phyloP scores from a whole-genome alignment of 331 rosid genomes.

The Erythrophleum ivorense region DNA sequence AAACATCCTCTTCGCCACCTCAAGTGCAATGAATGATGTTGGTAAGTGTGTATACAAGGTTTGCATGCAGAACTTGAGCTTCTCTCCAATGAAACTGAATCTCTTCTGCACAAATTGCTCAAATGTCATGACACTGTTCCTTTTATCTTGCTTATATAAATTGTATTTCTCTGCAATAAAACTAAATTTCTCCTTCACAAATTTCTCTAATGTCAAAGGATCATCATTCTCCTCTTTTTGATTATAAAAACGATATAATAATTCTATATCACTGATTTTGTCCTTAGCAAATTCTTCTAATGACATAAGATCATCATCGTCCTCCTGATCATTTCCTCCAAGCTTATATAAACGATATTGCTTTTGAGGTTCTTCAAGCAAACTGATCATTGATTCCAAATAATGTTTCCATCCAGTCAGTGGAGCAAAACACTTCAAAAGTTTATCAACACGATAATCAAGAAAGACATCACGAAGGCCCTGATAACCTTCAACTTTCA shows the following conservation, averaged over 20 bases:
- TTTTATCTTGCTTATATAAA: neutral
- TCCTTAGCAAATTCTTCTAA: constrained; percentile 33
- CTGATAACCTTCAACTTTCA: constrained; percentile 37
- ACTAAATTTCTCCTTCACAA: constrained; percentile 1
- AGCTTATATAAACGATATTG: constrained; percentile 27
- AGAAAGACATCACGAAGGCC: constrained; percentile 45
- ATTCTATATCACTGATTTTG: neutral
- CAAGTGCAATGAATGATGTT: constrained; percentile 38
- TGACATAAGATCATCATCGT: neutral
- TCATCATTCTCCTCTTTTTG: neutral
- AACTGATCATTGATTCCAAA: constrained; percentile 39
- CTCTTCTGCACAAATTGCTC: constrained; percentile 34
- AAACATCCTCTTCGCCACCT: constrained; percentile 29
- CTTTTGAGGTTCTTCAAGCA: constrained; percentile 37
- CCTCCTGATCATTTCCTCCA: neutral
- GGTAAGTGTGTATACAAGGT: constrained; percentile 50
- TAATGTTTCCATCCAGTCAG: constrained; percentile 41
- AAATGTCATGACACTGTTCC: neutral
- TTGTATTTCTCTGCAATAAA: constrained; percentile 5
- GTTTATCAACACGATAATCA: constrained; percentile 30
- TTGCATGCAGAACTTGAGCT: constrained; percentile 29
- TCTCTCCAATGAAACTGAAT: neutral
- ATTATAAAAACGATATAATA: constrained; percentile 4
- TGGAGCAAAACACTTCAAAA: constrained; percentile 37
- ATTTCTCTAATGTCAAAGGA: constrained; percentile 33